A percentile compares a stretch with the other conserved stretches of the same genome.
Evolutionary conservation across 176 grass and related monocot genomes (phyloP).

Genomic region (Musa beccarii): DNA sequence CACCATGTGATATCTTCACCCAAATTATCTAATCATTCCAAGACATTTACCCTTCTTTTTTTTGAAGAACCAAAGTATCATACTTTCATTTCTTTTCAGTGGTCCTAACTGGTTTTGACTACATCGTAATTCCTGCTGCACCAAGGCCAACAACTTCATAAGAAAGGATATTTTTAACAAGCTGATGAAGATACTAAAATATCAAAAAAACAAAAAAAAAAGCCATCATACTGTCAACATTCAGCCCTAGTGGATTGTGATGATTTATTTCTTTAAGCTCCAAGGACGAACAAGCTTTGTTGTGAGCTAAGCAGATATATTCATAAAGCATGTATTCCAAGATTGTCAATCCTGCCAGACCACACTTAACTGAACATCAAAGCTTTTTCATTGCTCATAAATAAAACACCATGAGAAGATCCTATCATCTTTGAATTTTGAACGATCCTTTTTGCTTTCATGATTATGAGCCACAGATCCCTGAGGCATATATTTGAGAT

Average conservation of each 20-base stretch:
- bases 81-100: neutral
- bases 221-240: conserved; percentile 15
- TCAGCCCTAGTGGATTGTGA: conserved; percentile 77
- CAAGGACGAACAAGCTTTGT: conserved; percentile 69
- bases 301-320: conserved; percentile 90
- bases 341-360: conserved; percentile 90
- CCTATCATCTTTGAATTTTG: conserved; percentile 11
- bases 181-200: neutral
- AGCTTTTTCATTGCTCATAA: conserved; percentile 31
- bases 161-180: neutral
- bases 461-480: conserved; percentile 29
- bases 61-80: neutral
- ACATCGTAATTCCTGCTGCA: neutral
- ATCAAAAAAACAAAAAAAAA: neutral
- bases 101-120: too few relatives aligned
- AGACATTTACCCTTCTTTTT: too few relatives aligned
- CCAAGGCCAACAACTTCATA: neutral
- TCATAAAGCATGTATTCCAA: conserved; percentile 99
- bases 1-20: too few relatives aligned
- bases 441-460: conserved; percentile 40
- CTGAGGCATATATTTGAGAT: conserved; percentile 72
- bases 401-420: neutral
- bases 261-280: conserved; percentile 75
- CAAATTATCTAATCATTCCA: too few relatives aligned
- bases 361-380: conserved; percentile 32